Percentiles rank a stretch among this genome's conserved stretches.
These are phyloP conservation scores for Alternaria novae-zelandiae DNA, from an alignment of 2,329 filamentous ascomycete species.

Conservation along the genomic window DNA sequence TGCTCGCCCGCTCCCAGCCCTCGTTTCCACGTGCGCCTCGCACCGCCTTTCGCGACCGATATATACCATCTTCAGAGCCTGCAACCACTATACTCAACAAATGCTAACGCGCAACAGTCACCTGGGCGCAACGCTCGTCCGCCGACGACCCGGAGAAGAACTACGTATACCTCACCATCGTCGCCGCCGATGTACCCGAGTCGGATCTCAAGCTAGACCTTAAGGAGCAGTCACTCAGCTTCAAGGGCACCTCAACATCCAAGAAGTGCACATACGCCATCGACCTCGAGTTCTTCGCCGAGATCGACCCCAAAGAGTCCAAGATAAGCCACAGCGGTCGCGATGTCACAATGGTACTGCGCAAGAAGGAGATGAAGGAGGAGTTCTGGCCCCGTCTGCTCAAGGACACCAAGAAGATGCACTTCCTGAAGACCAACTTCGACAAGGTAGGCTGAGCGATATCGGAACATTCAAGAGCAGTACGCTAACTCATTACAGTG, in stretches of 20 bases:
- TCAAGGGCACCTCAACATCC: constrained; percentile 80
- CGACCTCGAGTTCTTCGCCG: constrained; percentile 84
- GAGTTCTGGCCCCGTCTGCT: constrained; percentile 96
- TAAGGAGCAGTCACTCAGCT: constrained; percentile 71
- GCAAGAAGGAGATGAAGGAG: constrained; percentile 95
- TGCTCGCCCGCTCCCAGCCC: background rate
- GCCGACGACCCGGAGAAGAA: constrained; percentile 82
- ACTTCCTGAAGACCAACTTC: constrained; percentile 98
- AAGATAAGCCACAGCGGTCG: constrained; percentile 88
- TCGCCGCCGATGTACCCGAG: constrained; percentile 81
- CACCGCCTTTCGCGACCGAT: background rate
- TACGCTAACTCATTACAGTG: constrained; percentile 62
- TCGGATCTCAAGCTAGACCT: constrained; percentile 82
- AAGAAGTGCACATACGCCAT: constrained; percentile 89
- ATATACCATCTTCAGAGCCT: constrained; percentile 10
- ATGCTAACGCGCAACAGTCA: constrained; percentile 65
- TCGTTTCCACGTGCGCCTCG: background rate
- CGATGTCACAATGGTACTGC: constrained; percentile 86
- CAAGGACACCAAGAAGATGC: constrained; percentile 86
- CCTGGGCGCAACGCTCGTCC: constrained; percentile 97
- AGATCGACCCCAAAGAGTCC: constrained; percentile 85
- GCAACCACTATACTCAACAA: background rate
- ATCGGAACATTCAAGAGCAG: background rate
- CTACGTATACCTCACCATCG: constrained; percentile 92
- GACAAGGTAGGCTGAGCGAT: constrained; percentile 73